Evolutionary conservation across 768 basidiomycete genomes (phyloP), one percentile per base, ranked within the genome.

Genomic region (Hygrocybe coccinea): DNA sequence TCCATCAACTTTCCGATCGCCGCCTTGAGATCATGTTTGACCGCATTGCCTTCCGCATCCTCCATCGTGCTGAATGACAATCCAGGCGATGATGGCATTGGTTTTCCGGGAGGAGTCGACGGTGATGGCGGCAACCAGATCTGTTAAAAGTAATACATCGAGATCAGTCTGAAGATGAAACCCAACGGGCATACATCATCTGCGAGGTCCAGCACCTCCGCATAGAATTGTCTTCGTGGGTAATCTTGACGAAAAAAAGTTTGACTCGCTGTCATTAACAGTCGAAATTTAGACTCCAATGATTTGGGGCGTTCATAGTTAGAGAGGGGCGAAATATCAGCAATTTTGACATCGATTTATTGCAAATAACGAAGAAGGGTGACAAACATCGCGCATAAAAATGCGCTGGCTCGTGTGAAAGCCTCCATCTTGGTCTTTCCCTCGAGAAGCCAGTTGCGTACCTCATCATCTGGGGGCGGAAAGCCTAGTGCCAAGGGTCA

Each of bases 1-100:
- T 50, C 29, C 48, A 50, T 34, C 15, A 50, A 21, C 48, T 29
- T 50, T 50, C 14, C 48, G 35, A 50, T 25, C 48, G 48, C 29
- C 29, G 2, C 46, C 21, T 25, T 47, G 17, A 47, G 46, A 25
- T 47, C n/a, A 14, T 47, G 25, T 21, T 47, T 47, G 24, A 47
- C 17, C 21, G 19, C 24, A 15, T 22, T 47, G 21, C 46, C 46
- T 41, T 14, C 19, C 14, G n/a, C 17, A 21, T 47, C 46, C 21
- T 12, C 21, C 3, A 14, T 29, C 14, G 46, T 29, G 21, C 21
- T 47, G 24, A 47, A 47, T 47, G 46, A 47, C 25, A 47, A 25
- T 29, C 21, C 46, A 29, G 46, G 46, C 11, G 46, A 47, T 29
- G 46, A 21, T 29, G 46, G 46, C 46, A 47, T 47, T 29, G 46